A percentile compares a stretch with the other conserved stretches of the same genome.
These are phyloP conservation scores for Piper betle DNA, from an alignment of 164 flowering plant genomes.

Conservation along the genomic window DNA sequence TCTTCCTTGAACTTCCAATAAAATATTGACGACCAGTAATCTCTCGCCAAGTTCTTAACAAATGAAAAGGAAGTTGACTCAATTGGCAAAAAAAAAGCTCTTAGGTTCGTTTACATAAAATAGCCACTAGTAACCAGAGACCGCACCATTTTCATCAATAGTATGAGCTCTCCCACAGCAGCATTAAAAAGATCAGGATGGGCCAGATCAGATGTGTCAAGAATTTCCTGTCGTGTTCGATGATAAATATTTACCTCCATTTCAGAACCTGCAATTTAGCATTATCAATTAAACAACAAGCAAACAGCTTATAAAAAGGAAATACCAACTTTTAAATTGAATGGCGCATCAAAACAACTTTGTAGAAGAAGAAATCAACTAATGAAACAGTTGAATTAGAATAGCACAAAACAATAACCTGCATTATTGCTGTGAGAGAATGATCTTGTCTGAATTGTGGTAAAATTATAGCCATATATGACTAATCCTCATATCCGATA, in stretches of 20 bases:
- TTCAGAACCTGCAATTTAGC: conserved; percentile 37
- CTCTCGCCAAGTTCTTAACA: conserved; percentile 57
- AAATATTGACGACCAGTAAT: conserved; percentile 77
- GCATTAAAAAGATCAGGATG: conserved; percentile 47
- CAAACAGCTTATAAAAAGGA: too few species aligned
- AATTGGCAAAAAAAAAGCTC: neutral
- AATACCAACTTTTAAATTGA: too few species aligned
- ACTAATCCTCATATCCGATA: too few species aligned
- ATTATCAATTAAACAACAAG: too few species aligned
- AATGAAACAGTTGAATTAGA: neutral
- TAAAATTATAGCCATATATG: too few species aligned
- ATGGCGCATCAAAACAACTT: neutral
- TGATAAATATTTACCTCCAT: conserved; percentile 89
- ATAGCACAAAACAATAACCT: neutral
- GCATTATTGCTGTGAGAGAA: too few species aligned
- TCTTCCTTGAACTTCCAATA: conserved; percentile 63
- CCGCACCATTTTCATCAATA: conserved; percentile 63
- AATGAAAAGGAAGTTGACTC: neutral
- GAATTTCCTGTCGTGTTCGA: conserved; percentile 50
- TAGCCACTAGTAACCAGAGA: neutral
- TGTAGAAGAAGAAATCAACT: neutral
- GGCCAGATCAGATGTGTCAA: conserved; percentile 49
- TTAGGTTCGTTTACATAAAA: neutral
- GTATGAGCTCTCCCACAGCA: conserved; percentile 54
- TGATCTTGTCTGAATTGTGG: too few species aligned